These are phyloP conservation scores for Tolypocladium pustulatum DNA, from an alignment of 2,329 filamentous ascomycete species.

Conservation along the genomic window DNA sequence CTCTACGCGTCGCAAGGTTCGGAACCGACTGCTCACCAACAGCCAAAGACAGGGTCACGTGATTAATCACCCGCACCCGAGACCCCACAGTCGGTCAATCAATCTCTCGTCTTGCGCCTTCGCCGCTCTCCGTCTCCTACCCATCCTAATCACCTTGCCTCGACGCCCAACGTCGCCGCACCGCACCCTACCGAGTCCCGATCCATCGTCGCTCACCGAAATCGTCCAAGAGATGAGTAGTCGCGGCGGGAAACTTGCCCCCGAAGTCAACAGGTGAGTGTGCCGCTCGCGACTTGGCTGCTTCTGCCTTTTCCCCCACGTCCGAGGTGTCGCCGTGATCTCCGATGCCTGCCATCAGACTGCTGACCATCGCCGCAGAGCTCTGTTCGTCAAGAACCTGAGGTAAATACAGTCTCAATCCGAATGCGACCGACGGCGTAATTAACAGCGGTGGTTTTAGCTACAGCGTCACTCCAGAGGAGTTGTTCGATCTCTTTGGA, in stretches of 20 bases:
- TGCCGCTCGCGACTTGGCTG: not conserved
- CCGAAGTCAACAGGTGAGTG: conserved; percentile 89
- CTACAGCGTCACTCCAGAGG: conserved; percentile 98
- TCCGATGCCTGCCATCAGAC: not conserved
- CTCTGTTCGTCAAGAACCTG: conserved; percentile 99
- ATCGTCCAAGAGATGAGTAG: conserved; percentile 79
- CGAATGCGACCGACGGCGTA: not conserved
- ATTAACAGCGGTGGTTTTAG: conserved; percentile 32
- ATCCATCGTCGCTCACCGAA: conserved; percentile 16
- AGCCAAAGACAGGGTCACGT: conserved; percentile 12
- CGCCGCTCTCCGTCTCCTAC: conserved; percentile 18
- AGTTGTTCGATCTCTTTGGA: conserved; percentile 97
- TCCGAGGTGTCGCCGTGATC: not conserved
- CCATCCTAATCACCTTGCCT: conserved; percentile 14
- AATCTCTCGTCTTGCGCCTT: conserved; percentile 13
- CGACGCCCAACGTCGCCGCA: conserved; percentile 5
- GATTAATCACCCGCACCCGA: conserved; percentile 1
- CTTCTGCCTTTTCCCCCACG: not conserved
- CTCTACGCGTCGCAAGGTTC: not conserved
- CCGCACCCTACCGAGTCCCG: conserved; percentile 17
- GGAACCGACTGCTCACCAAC: too few species aligned
- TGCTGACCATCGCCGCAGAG: conserved; percentile 47
- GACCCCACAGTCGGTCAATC: conserved; percentile 14
- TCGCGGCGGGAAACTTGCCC: conserved; percentile 93
- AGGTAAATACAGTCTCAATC: conserved; percentile 43